Percentiles rank a stretch among this genome's conserved stretches.
Evolutionary conservation across 225 moss, liverwort and hornwort genomes (phyloP).

Genomic region (Rhytidiadelphus loreus): DNA sequence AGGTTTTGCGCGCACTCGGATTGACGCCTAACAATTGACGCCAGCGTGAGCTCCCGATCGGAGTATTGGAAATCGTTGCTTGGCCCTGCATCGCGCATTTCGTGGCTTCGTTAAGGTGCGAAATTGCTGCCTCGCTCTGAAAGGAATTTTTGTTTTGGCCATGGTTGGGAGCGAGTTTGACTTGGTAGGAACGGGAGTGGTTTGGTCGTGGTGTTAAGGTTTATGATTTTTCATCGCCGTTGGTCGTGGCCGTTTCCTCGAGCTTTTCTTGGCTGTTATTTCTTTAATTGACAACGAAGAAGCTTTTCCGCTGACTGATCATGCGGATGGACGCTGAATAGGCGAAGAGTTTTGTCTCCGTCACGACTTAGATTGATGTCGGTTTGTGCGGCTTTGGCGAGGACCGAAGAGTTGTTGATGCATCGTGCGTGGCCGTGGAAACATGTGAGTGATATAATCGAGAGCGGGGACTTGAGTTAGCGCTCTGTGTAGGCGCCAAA

Average conservation of each 20-base stretch:
- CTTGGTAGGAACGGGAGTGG: neutral
- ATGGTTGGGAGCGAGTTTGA: neutral
- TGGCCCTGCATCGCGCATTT: neutral
- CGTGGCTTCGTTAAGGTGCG: neutral
- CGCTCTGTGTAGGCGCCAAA: neutral
- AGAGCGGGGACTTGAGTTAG: neutral
- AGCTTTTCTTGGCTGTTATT: conserved; percentile 21
- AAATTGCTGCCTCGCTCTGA: neutral
- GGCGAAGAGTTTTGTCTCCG: neutral
- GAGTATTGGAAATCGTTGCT: neutral
- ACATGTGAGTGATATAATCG: neutral
- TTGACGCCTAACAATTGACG: neutral
- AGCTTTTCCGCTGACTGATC: neutral
- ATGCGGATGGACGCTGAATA: neutral
- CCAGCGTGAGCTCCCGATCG: conserved; percentile 9
- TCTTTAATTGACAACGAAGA: conserved; percentile 1
- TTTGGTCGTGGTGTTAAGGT: neutral
- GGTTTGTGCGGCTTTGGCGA: neutral
- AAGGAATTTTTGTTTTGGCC: neutral
- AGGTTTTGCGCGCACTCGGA: neutral
- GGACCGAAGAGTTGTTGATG: neutral
- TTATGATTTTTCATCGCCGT: neutral
- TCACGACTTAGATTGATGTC: neutral
- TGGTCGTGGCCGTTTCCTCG: neutral
- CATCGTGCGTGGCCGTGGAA: neutral